Evolutionary conservation across 2,329 filamentous ascomycete genomes (phyloP), one percentile per base, ranked within the genome.

Genomic region (Fusarium foetens): DNA sequence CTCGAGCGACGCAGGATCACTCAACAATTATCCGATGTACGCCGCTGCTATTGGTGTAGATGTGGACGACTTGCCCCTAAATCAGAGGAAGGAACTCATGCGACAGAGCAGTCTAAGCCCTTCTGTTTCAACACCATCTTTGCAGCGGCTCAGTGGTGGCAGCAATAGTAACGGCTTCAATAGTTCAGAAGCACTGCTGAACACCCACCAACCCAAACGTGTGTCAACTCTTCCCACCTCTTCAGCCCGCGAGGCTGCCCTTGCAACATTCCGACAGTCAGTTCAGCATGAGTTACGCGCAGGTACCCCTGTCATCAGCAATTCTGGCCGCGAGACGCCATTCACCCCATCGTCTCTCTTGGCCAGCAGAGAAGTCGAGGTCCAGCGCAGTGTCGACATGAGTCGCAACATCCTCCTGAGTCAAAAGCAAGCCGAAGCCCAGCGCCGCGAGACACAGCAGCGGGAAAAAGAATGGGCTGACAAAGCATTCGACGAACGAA

Each of bases 61-160:
- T 71, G 83, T 86, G 3, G 93, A 95, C 67, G 89, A 94, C 62
- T 85, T 95, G 72, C 91, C 93, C 0, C 85, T 96, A 23, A 92
- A 89, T 45, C 89, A 92, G 75, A 90, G 93, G 46, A 87, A 87
- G 61, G 83, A 88, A 49, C 80, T 92, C 33, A 89, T 93, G 61
- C 88, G 88, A 36, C 86, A 88, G 45, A 85, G 79, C 70, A 87
- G 84, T 75, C 69, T 83, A 52, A 79, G 82, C 70, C 71, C 76
- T 43, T 74, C 76, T 16, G 55, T 73, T 77, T 74, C 79, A n/a
- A 70, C 73, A 9, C 71, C 72, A 17, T 69, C 66, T 21, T 71
- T 75, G 33, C 59, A 72, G 27, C 75, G 75, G n/a, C 67, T 71
- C 27, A 70, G 72, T 25, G 80, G 79, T 38, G 71, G 70, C 33